Percentiles rank a stretch among this genome's conserved stretches.
These are phyloP conservation scores for Chlamydomonas schloesseri DNA, from an alignment of 139 green algal genomes.

Conservation along the genomic window DNA sequence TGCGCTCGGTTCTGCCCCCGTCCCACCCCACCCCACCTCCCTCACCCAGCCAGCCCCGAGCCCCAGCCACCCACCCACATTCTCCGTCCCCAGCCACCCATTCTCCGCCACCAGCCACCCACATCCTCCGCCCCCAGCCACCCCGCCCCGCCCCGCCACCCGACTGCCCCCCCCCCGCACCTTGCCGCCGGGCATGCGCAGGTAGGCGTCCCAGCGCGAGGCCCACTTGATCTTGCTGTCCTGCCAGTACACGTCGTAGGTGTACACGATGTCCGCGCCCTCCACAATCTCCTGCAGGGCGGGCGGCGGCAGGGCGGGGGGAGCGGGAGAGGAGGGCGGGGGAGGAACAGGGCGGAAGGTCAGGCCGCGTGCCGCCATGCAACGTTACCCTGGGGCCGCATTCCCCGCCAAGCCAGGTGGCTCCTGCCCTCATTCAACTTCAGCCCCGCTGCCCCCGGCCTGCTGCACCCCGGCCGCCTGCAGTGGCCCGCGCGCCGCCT, in stretches of 20 bases:
- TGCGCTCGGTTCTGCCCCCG: too few species aligned
- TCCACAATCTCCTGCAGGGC: slow-evolving; percentile 78
- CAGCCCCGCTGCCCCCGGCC: not conserved
- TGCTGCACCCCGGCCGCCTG: too few species aligned
- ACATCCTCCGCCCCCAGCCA: too few species aligned
- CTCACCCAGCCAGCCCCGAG: too few species aligned
- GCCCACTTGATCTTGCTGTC: slow-evolving; percentile 88
- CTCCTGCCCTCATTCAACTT: too few species aligned
- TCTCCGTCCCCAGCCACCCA: not conserved
- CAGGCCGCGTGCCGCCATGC: too few species aligned
- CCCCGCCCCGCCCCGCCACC: too few species aligned
- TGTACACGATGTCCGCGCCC: slow-evolving; percentile 84
- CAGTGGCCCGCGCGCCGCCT: too few species aligned
- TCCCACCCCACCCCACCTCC: too few species aligned
- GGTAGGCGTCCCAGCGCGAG: slow-evolving; percentile 95
- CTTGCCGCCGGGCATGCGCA: slow-evolving; percentile 92
- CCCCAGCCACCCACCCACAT: not conserved
- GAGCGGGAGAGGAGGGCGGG: not conserved
- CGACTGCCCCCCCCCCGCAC: not conserved
- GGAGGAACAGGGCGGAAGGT: too few species aligned
- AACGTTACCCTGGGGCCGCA: too few species aligned
- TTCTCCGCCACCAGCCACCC: not conserved
- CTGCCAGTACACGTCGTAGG: slow-evolving; percentile 96
- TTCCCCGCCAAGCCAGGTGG: too few species aligned
- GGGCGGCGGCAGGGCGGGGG: not conserved